Percentiles rank a stretch among this genome's conserved stretches.
Conservation (phyloP, 345 rosid species). For the Syzygium aromaticum region DNA sequence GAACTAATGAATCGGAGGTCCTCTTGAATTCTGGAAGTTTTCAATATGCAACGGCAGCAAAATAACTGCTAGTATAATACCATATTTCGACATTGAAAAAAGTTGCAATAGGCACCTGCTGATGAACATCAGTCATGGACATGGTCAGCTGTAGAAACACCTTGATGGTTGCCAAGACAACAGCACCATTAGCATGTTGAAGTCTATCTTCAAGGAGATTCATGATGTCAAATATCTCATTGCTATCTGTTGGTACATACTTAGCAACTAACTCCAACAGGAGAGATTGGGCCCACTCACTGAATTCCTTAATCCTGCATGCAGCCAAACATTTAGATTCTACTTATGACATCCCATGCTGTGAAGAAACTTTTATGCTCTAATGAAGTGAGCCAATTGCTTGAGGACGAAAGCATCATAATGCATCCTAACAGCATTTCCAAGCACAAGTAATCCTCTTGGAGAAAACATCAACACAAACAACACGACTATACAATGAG, state of each 20-base stretch:
- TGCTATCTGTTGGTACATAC: slow-evolving; percentile 76
- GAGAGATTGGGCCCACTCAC: slow-evolving; percentile 97
- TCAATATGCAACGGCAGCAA: not conserved
- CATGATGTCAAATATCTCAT: slow-evolving; percentile 96
- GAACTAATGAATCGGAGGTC: not conserved
- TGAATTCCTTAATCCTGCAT: slow-evolving; percentile 86
- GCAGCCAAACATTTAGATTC: not conserved
- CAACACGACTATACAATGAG: not conserved
- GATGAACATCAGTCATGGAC: slow-evolving; percentile 96
- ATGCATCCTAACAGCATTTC: not conserved
- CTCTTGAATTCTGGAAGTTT: not conserved
- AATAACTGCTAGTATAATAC: not conserved
- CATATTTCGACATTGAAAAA: not conserved
- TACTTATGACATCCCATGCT: not conserved
- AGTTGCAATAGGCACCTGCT: slow-evolving; percentile 49
- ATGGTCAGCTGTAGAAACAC: slow-evolving; percentile 81
- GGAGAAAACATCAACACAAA: not conserved
- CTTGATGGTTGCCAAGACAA: slow-evolving; percentile 85
- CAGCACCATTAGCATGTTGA: slow-evolving; percentile 99
- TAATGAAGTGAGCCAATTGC: not conserved
- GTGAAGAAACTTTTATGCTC: not conserved
- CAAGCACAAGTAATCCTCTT: not conserved
- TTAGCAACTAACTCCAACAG: slow-evolving; percentile 87
- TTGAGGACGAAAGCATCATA: not conserved
- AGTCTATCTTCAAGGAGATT: slow-evolving; percentile 99